Percentiles rank a stretch among this genome's conserved stretches.
Evolutionary conservation across 805 yeast genomes (phyloP).

Genomic region (Candida qinlingensis): DNA sequence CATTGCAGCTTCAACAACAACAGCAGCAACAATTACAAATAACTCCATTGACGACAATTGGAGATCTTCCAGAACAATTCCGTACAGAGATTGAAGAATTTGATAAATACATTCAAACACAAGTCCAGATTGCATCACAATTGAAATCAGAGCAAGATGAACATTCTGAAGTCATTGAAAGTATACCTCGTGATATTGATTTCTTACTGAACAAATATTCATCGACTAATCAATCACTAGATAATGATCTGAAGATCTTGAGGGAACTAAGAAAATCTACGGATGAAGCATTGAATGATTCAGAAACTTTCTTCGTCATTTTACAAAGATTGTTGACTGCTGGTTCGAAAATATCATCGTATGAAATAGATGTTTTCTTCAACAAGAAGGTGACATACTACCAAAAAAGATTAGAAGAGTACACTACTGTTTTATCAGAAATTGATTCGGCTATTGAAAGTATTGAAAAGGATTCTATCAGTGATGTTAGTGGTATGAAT

Average conservation of each 20-base stretch:
- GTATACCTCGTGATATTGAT: constrained; percentile 69
- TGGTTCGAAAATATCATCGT: constrained; percentile 50
- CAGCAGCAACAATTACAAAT: constrained; percentile 42
- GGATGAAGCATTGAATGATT: constrained; percentile 36
- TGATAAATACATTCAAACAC: constrained; percentile 68
- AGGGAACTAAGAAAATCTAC: constrained; percentile 40
- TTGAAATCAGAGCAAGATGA: constrained; percentile 55
- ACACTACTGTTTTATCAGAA: constrained; percentile 38
- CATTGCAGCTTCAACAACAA: constrained; percentile 27
- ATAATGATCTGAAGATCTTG: constrained; percentile 42
- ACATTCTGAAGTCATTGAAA: constrained; percentile 58
- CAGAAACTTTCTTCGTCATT: constrained; percentile 48
- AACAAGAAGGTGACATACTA: constrained; percentile 34
- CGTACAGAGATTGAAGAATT: constrained; percentile 65
- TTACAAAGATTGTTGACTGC: constrained; percentile 46
- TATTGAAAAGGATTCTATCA: constrained; percentile 45
- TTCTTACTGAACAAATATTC: constrained; percentile 57
- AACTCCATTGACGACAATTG: constrained; percentile 70
- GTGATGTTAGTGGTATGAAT: constrained; percentile 37
- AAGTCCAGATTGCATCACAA: constrained; percentile 66
- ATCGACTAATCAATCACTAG: constrained; percentile 59
- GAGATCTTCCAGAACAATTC: constrained; percentile 66
- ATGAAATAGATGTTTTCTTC: constrained; percentile 54
- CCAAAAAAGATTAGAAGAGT: constrained; percentile 43
- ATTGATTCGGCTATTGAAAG: constrained; percentile 63